Evolutionary conservation across 345 rosid genomes (phyloP).

Genomic region (Erysimum cheiranthoides): DNA sequence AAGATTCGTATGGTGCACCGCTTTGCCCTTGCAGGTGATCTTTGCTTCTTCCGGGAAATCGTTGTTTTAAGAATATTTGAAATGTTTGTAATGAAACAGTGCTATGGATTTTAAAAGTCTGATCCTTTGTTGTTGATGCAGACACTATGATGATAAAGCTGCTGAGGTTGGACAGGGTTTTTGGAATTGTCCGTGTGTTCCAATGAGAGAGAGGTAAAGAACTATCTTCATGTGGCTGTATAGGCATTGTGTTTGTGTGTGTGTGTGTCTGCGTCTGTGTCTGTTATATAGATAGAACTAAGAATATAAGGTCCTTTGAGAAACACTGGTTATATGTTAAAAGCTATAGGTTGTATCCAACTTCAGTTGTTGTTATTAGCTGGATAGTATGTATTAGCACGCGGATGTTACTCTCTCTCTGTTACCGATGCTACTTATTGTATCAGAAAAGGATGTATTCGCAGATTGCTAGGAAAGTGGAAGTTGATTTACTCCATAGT

Average conservation of each 20-base stretch:
- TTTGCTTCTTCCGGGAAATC: constrained; percentile 15
- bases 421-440: background rate
- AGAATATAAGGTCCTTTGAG: background rate
- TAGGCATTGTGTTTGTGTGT: constrained; percentile 3
- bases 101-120: background rate
- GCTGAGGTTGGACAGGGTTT: constrained; percentile 94
- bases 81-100: background rate
- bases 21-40: constrained; percentile 44
- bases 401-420: background rate
- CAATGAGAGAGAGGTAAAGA: constrained; percentile 94
- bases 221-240: constrained; percentile 13
- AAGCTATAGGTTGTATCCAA: background rate
- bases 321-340: background rate
- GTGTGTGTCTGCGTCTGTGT: constrained; percentile 1
- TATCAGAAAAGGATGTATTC: constrained; percentile 6
- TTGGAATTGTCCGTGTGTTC: constrained; percentile 99
- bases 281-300: background rate
- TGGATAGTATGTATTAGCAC: background rate
- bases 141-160: constrained; percentile 97
- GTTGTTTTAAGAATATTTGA: background rate
- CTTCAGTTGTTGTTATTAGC: background rate
- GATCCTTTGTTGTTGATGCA: constrained; percentile 36
- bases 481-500: background rate
- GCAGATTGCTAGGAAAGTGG: background rate
- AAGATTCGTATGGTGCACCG: constrained; percentile 82